Base-by-base conservation (phyloP, 1,284 basidiomycete genomes). In the Phenoliferia sp. region DNA sequence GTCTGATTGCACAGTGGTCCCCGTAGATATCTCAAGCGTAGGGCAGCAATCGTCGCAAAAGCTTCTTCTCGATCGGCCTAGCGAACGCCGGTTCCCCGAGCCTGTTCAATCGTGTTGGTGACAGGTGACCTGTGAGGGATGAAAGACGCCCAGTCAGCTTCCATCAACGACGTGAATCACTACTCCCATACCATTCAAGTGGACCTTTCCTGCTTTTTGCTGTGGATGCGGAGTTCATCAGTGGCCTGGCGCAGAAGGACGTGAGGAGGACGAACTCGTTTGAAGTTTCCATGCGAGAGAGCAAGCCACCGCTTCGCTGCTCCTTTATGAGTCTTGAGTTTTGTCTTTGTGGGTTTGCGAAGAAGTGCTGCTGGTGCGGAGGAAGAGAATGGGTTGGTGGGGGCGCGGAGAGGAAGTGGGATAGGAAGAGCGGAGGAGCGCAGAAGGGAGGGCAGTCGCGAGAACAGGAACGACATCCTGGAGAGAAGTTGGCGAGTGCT, bases 291-390 rank as follows among this genome's bases (percentile, higher is more conserved):
- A 31, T 71, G 70, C 9, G 71, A 66, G 50, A 74, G 44, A 4
- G 67, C 71, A 36, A 61, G 67, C 63, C 65, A 74, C 36, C 73
- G 54, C 67, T 74, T 74, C 2, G 71, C 71, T 3, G 73, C 72
- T 5, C 73, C 73, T 60, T 73, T 68, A 61, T 74, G 73, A 12
- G 73, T 74, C 61, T 74, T 74, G 58, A 74, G 69, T 60, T 74
- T 73, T 32, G 65, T 64, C 32, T 73, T 73, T 22, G 73, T 74
- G 9, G 73, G 72, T 58, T 73, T 73, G 35, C 72, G 62, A 2
- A 54, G 33, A 54, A 70, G 64, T 3, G 44, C 60, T 4, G 44
- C 31, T 34, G 48, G 34, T 15, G 58, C 22, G 16, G 65, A 58
- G n/a, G 69, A 62, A 12, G 61, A 33, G 56, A 56, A 61, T 26